Evolutionary conservation across 129 eudicot species (phyloP).

Genomic region (Escallonia rubra): DNA sequence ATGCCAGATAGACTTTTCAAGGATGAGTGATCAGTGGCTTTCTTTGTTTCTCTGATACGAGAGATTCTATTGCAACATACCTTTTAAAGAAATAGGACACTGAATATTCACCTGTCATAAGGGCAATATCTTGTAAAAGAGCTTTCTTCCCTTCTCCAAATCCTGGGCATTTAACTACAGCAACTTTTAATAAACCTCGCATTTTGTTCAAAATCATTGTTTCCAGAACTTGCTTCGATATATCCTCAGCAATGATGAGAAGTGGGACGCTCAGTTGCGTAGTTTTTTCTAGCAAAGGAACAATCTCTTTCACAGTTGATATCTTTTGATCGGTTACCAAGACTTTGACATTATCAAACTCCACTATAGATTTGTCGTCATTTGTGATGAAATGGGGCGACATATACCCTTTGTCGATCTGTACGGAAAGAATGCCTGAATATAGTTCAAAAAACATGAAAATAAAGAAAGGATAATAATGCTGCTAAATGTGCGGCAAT

Average conservation of each 20-base stretch:
- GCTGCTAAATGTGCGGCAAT: not conserved
- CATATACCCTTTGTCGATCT: conserved; percentile 92
- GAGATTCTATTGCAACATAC: not conserved
- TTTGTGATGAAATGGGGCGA: conserved; percentile 74
- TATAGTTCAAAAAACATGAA: conserved; percentile 40
- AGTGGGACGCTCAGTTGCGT: conserved; percentile 82
- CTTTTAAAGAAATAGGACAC: no score
- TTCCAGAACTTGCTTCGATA: conserved; percentile 58
- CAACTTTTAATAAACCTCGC: conserved; percentile 62
- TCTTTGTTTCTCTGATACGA: no score
- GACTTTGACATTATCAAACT: conserved; percentile 74
- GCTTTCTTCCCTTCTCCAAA: conserved; percentile 64
- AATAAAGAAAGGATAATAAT: conserved; percentile 1
- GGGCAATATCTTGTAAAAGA: conserved; percentile 78
- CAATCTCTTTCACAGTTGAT: conserved; percentile 57
- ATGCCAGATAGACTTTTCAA: no score
- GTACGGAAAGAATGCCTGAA: conserved; percentile 60
- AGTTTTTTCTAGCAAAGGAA: conserved; percentile 78
- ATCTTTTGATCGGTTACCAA: conserved; percentile 88
- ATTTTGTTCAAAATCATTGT: conserved; percentile 60
- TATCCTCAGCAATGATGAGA: conserved; percentile 81
- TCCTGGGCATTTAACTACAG: conserved; percentile 89
- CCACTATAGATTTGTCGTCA: conserved; percentile 62
- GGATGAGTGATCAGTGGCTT: no score
- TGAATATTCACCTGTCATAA: conserved; percentile 66